Percentiles rank a stretch among this genome's conserved stretches.
Evolutionary conservation across 495 filamentous ascomycete species (phyloP).

Genomic region (Ramalina peruviana): DNA sequence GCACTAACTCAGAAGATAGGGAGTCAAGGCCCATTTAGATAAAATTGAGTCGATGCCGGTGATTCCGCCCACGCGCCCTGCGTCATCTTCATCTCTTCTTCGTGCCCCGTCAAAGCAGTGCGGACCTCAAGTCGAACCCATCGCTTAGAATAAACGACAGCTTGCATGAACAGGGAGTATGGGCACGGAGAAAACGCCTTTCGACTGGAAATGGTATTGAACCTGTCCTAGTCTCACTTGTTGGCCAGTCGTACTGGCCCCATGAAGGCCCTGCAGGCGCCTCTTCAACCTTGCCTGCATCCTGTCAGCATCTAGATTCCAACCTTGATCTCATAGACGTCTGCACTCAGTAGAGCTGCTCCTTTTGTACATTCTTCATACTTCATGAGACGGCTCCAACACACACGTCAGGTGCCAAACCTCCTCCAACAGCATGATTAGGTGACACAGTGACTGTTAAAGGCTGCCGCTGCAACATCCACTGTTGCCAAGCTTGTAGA

Average conservation of each 20-base stretch:
- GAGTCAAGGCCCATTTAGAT: too few relatives aligned
- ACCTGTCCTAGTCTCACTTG: neutral
- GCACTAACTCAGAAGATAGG: too few relatives aligned
- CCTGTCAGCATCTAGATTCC: neutral
- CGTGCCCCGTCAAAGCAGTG: neutral
- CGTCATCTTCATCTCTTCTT: neutral
- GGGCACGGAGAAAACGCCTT: too few relatives aligned
- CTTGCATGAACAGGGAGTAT: too few relatives aligned
- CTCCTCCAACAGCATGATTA: neutral
- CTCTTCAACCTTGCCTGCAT: neutral
- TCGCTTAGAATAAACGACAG: too few relatives aligned
- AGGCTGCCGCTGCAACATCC: neutral
- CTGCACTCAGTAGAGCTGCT: too few relatives aligned
- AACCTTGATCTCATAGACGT: neutral
- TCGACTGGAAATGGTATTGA: too few relatives aligned
- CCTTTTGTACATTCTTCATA: too few relatives aligned
- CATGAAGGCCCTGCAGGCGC: slow-evolving; percentile 2
- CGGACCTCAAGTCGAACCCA: neutral
- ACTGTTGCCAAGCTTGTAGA: neutral
- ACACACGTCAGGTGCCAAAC: neutral
- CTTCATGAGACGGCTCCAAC: neutral
- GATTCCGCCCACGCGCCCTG: neutral
- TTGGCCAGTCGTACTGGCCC: neutral
- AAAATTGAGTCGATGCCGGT: neutral
- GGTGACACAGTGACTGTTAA: neutral